Base-by-base conservation (phyloP, 352 stramenopile genomes). In the Pythium phragmitis region DNA sequence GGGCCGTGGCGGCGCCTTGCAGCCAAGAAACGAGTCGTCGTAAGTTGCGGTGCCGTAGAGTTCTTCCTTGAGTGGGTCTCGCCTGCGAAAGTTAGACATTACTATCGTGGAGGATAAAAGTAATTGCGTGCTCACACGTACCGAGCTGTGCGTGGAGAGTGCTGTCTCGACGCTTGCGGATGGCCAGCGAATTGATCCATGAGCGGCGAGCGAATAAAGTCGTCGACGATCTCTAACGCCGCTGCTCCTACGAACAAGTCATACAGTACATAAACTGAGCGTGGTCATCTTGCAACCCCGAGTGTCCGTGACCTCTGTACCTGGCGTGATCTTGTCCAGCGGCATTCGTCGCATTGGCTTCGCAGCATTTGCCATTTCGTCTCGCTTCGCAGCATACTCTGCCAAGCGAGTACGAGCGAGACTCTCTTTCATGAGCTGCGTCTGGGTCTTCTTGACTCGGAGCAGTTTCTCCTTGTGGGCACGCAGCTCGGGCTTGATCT, bases 161-260 rank as follows among this genome's bases (percentile, higher is more conserved):
- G 43, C 28, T 54, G 43, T 2, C 17, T 5, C 28, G 17, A 3
- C 9, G 19, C 17, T 17, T 26, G 21, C 17, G 53, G 47, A 3
- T 72, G 68, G 16, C 52, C 48, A 36, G 72, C 64, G 48, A 91
- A 91, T 41, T 65, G 81, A 48, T 91, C 77, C 76, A 94, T 82
- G 8, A 94, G 63, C 57, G 82, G 77, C n/a, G 82, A 86, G 33
- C 74, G 82, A 26, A 91, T 83, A 23, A 94, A 91, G n/a, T 82
- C 68, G 53, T 92, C 79, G 4, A 82, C 83, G n/a, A 94, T 94
- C 70, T 94, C 83, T 21, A 92, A 65, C 8, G 85, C 82, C 11
- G 83, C 82, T 55, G 82, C 83, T 48, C 85, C 85, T 92, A 58
- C 14, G 9, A 5, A 39, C 2, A 47, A 42, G 3, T 43, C 5